phyloP scores from a whole-genome alignment of 495 filamentous ascomycete species.

The Peziza echinospora region DNA sequence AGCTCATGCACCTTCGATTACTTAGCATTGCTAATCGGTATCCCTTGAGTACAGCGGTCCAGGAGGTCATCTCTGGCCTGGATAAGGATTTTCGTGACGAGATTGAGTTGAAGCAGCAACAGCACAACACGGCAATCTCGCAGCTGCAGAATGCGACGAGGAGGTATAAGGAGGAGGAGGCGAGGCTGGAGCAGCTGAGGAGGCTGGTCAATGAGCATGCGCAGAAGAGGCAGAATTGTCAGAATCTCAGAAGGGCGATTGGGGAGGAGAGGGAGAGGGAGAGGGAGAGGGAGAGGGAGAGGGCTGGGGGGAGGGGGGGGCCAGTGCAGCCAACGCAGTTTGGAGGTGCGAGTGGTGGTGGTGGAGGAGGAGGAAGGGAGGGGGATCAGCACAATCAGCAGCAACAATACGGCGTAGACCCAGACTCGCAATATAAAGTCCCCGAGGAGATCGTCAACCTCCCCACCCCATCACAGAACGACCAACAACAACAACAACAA shows the following conservation, averaged over 20 bases:
- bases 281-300: no score
- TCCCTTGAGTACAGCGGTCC: conserved; percentile 33
- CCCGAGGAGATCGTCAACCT: conserved; percentile 18
- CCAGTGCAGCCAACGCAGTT: conserved; percentile 15
- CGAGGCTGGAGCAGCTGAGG: conserved; percentile 40
- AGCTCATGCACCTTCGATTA: conserved; percentile 2
- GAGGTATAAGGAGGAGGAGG: conserved; percentile 51
- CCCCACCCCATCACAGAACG: neutral
- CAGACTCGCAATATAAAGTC: conserved; percentile 3
- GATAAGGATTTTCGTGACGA: conserved; percentile 53
- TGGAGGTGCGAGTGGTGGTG: conserved; percentile 27
- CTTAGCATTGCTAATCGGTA: conserved; percentile 14
- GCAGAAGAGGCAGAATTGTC: conserved; percentile 17
- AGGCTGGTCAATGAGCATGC: conserved; percentile 15
- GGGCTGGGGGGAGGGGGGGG: conserved; percentile 12
- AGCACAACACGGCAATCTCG: conserved; percentile 52
- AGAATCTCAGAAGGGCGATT: conserved; percentile 28
- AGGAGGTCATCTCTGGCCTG: conserved; percentile 49
- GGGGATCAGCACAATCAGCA: neutral
- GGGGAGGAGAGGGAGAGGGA: conserved; percentile 30
- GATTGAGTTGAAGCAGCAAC: conserved; percentile 57
- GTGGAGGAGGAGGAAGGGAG: conserved; percentile 29
- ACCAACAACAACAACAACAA: neutral
- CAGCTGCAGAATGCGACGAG: conserved; percentile 61
- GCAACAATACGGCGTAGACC: neutral